Evolutionary conservation across 2,329 filamentous ascomycete species (phyloP).

Genomic region (Pezicula carpinea): DNA sequence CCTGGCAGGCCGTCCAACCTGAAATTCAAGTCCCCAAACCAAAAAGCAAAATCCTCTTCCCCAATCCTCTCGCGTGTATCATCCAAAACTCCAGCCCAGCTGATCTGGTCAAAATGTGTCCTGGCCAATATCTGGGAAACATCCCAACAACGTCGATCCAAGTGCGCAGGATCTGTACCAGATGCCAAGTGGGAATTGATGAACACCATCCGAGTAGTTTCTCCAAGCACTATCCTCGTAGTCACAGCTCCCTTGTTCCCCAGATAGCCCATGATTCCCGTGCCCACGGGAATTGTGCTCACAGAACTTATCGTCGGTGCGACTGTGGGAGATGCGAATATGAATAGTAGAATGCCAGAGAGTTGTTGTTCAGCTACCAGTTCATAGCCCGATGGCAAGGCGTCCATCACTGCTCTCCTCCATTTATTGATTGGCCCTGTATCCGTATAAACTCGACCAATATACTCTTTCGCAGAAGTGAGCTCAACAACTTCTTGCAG

Average conservation of each 20-base stretch:
- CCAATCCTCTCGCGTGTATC: slow-evolving; percentile 70
- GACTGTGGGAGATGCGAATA: slow-evolving; percentile 79
- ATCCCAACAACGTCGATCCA: slow-evolving; percentile 90
- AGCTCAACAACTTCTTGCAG: slow-evolving; percentile 92
- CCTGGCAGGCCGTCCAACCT: slow-evolving; percentile 83
- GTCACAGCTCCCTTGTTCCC: slow-evolving; percentile 93
- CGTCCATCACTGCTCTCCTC: slow-evolving; percentile 70
- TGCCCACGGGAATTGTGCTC: slow-evolving; percentile 79
- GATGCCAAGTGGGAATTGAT: slow-evolving; percentile 90
- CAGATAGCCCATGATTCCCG: slow-evolving; percentile 86
- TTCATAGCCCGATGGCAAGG: slow-evolving; percentile 72
- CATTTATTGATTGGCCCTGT: slow-evolving; percentile 68
- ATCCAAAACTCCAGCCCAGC: slow-evolving; percentile 57
- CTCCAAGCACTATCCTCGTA: slow-evolving; percentile 77
- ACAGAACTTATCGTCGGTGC: slow-evolving; percentile 72
- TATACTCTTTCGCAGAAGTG: slow-evolving; percentile 71
- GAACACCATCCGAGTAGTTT: slow-evolving; percentile 85
- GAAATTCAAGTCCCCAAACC: slow-evolving; percentile 96
- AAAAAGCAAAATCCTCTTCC: slow-evolving; percentile 91
- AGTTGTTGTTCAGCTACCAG: slow-evolving; percentile 79
- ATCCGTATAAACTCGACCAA: slow-evolving; percentile 69
- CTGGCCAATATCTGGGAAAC: slow-evolving; percentile 71
- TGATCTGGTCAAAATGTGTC: slow-evolving; percentile 73
- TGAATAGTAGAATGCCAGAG: slow-evolving; percentile 75
- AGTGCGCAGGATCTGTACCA: slow-evolving; percentile 68